Conservation (phyloP, 2,329 filamentous ascomycete genomes). For the Colletotrichum chrysophilum region DNA sequence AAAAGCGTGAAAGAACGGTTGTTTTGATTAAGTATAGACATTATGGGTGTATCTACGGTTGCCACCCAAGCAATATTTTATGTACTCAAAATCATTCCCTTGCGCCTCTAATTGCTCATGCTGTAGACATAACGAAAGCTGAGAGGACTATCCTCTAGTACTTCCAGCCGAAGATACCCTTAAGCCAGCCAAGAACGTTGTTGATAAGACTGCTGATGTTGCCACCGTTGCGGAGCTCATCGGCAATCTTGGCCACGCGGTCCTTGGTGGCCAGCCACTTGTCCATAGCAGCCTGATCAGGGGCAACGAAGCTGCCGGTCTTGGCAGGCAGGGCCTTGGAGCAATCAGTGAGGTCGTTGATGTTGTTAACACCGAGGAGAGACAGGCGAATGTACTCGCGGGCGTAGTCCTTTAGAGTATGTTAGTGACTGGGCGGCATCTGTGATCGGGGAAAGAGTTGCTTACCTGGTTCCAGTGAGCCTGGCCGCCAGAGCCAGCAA, state of each 20-base stretch:
- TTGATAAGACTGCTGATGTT: neutral
- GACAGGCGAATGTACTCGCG: slow-evolving; percentile 58
- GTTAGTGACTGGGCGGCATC: neutral
- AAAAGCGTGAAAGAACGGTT: neutral
- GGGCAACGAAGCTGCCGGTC: slow-evolving; percentile 23
- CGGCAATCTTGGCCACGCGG: slow-evolving; percentile 43
- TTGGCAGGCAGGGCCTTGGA: slow-evolving; percentile 51
- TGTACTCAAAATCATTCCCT: neutral
- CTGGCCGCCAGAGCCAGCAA: slow-evolving; percentile 38
- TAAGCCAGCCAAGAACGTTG: slow-evolving; percentile 4
- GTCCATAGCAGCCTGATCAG: slow-evolving; percentile 10
- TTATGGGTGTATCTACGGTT: slow-evolving; percentile 11
- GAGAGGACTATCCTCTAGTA: neutral
- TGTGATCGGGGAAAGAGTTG: neutral
- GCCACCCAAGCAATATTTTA: neutral
- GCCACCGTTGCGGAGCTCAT: slow-evolving; percentile 29
- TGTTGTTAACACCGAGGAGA: slow-evolving; percentile 60
- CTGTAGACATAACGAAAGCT: neutral
- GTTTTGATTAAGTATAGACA: neutral
- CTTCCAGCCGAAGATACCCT: neutral
- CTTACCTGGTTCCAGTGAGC: slow-evolving; percentile 44
- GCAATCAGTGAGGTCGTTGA: slow-evolving; percentile 61
- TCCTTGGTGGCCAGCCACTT: slow-evolving; percentile 32
- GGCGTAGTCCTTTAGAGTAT: slow-evolving; percentile 47
- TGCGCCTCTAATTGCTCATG: neutral